These are phyloP conservation scores for Kuraishia molischiana DNA, from an alignment of 805 yeast genomes.

Conservation along the genomic window DNA sequence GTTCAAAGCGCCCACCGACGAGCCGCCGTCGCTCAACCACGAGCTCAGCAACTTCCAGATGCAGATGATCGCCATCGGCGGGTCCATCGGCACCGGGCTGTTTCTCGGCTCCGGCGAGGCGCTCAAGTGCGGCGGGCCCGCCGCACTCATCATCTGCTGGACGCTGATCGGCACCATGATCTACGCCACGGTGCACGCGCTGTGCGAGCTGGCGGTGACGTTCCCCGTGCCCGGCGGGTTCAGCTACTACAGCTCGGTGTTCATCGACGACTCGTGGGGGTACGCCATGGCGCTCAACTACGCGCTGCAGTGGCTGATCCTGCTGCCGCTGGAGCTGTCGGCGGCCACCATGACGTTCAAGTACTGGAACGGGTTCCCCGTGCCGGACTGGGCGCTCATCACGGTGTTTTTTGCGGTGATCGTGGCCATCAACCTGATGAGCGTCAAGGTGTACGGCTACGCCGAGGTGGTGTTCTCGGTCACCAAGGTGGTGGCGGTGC, in stretches of 20 bases:
- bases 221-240: constrained; percentile 61
- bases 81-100: constrained; percentile 60
- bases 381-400: constrained; percentile 39
- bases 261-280: constrained; percentile 52
- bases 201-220: constrained; percentile 51
- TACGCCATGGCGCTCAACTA: constrained; percentile 55
- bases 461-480: constrained; percentile 42
- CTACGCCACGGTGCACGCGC: constrained; percentile 48
- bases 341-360: constrained; percentile 45
- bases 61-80: constrained; percentile 61
- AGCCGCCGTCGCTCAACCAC: constrained; percentile 8
- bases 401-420: constrained; percentile 40
- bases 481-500: constrained; percentile 37
- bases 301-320: constrained; percentile 41
- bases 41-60: constrained; percentile 30
- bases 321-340: constrained; percentile 40
- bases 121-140: constrained; percentile 54
- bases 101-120: constrained; percentile 60
- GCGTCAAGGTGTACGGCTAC: constrained; percentile 46
- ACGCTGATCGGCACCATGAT: constrained; percentile 44
- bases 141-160: constrained; percentile 49
- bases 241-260: constrained; percentile 49
- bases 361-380: constrained; percentile 31
- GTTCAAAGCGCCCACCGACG: not conserved
- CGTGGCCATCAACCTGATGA: constrained; percentile 38